Percentiles rank a stretch among this genome's conserved stretches.
These are phyloP conservation scores for Leucosporidium scottii DNA, from an alignment of 768 basidiomycete species.

Conservation along the genomic window DNA sequence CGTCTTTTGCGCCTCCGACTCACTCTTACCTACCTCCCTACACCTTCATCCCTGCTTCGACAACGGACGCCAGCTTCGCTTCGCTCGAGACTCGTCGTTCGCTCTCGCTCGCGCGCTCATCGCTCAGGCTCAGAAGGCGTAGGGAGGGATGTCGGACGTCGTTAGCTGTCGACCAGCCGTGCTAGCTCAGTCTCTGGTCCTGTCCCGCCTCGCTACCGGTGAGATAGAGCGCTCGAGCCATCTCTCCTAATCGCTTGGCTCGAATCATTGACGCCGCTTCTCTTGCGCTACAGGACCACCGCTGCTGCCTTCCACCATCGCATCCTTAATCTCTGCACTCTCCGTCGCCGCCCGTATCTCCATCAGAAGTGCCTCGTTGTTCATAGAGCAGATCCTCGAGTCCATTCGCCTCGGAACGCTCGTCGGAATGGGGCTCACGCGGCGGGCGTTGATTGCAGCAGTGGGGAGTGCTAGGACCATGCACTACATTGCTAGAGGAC, in stretches of 20 bases:
- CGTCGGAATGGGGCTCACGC: slow-evolving; percentile 39
- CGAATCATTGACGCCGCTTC: neutral
- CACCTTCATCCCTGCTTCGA: no score
- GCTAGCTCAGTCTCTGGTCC: slow-evolving; percentile 25
- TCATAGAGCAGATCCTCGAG: slow-evolving; percentile 43
- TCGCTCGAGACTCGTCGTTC: no score
- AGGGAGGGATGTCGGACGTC: neutral
- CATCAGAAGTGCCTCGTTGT: slow-evolving; percentile 37
- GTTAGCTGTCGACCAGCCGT: neutral
- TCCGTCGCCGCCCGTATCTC: slow-evolving; percentile 39
- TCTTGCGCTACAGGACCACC: slow-evolving; percentile 34
- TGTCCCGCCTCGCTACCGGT: slow-evolving; percentile 9
- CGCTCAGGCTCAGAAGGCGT: no score
- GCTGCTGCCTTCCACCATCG: slow-evolving; percentile 39
- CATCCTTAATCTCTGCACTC: slow-evolving; percentile 41
- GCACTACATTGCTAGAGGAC: slow-evolving; percentile 34
- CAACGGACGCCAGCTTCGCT: no score
- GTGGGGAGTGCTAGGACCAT: slow-evolving; percentile 41
- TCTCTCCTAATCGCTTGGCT: no score
- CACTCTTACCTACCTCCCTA: no score
- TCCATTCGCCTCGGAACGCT: slow-evolving; percentile 36
- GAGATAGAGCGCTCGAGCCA: no score
- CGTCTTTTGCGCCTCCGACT: no score
- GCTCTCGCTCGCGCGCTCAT: no score
- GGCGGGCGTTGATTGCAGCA: slow-evolving; percentile 41